phyloP scores from a whole-genome alignment of 495 filamentous ascomycete species.

The Platismatia glauca region DNA sequence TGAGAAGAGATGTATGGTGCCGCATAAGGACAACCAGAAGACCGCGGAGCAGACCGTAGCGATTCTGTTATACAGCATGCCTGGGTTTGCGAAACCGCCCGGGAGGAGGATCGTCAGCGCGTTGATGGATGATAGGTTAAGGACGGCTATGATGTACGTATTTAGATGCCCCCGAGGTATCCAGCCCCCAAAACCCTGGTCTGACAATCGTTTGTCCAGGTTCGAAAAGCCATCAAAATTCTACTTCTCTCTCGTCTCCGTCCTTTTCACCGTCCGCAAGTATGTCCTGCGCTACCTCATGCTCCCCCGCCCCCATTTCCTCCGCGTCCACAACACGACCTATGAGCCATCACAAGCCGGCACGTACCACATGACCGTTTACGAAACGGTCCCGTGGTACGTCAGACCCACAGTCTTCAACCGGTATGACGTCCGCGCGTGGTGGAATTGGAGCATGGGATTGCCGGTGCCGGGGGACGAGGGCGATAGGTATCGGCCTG shows the following conservation, averaged over 20 bases:
- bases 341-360: slow-evolving; percentile 41
- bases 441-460: slow-evolving; percentile 44
- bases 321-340: slow-evolving; percentile 34
- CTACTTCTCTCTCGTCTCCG: slow-evolving; percentile 33
- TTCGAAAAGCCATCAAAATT: slow-evolving; percentile 37
- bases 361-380: slow-evolving; percentile 37
- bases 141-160: slow-evolving; percentile 56
- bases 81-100: slow-evolving; percentile 38
- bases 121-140: slow-evolving; percentile 54
- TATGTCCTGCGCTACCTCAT: slow-evolving; percentile 46
- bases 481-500: slow-evolving; percentile 47
- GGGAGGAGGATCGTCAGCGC: slow-evolving; percentile 44
- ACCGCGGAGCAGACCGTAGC: slow-evolving; percentile 48
- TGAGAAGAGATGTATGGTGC: slow-evolving; percentile 50
- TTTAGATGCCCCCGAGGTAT: neutral
- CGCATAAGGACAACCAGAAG: slow-evolving; percentile 42
- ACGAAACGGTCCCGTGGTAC: slow-evolving; percentile 51
- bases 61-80: slow-evolving; percentile 51
- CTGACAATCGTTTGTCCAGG: slow-evolving; percentile 24
- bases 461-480: slow-evolving; percentile 52
- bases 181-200: neutral
- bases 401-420: slow-evolving; percentile 52
- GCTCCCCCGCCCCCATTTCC: slow-evolving; percentile 44
- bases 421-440: slow-evolving; percentile 49
- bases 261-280: slow-evolving; percentile 39